Conservation (phyloP, 257 asterid genomes). For the Capsicum baccatum region DNA sequence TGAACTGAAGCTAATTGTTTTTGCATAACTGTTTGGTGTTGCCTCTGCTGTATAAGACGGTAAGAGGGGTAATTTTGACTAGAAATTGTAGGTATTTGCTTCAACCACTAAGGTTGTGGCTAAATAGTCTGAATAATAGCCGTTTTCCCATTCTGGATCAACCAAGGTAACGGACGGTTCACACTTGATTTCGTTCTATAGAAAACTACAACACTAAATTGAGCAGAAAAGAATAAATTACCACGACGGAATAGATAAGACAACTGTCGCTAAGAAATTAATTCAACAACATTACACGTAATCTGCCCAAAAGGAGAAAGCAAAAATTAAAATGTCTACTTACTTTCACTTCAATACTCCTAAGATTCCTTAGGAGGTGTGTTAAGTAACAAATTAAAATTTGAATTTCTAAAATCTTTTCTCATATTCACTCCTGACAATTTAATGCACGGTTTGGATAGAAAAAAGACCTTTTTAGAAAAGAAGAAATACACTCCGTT, state of each 20-base stretch:
- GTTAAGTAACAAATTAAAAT: neutral
- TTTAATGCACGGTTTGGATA: neutral
- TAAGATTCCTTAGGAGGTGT: no score
- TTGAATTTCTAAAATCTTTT: neutral
- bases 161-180: constrained; percentile 63
- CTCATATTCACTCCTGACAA: neutral
- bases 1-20: constrained; percentile 64
- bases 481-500: neutral
- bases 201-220: constrained; percentile 14
- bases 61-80: constrained; percentile 63
- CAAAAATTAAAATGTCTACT: neutral
- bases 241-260: neutral
- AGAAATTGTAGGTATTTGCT: constrained; percentile 69
- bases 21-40: constrained; percentile 48
- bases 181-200: constrained; percentile 60
- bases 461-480: neutral
- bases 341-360: no score
- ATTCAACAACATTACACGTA: neutral
- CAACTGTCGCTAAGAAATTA: constrained; percentile 17
- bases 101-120: constrained; percentile 79
- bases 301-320: constrained; percentile 11
- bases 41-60: constrained; percentile 66
- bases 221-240: neutral
- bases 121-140: constrained; percentile 62
- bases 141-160: constrained; percentile 77